These are phyloP conservation scores for Hippophae gyantsensis DNA, from an alignment of 306 rosid species.

Conservation along the genomic window DNA sequence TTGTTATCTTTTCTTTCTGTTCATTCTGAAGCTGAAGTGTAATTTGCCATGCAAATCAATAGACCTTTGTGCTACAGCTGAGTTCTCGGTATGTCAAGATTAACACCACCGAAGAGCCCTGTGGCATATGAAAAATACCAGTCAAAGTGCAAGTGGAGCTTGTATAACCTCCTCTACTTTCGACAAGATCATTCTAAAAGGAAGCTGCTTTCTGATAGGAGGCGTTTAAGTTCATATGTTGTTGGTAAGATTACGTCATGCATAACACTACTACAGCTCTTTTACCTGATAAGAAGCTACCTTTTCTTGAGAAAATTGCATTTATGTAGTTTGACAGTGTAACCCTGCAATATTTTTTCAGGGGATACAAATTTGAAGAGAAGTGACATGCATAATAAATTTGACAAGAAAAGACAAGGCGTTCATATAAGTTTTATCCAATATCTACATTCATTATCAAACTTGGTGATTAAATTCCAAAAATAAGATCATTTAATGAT, in stretches of 20 bases:
- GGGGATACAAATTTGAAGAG: constrained; percentile 30
- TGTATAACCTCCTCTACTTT: constrained; percentile 43
- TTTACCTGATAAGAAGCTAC: background rate
- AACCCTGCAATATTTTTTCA: constrained; percentile 16
- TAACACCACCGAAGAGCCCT: constrained; percentile 37
- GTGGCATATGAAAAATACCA: constrained; percentile 34
- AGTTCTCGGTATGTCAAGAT: constrained; percentile 39
- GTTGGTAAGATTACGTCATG: constrained; percentile 24
- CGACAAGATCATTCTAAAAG: constrained; percentile 29
- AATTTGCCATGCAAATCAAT: background rate
- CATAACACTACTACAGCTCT: background rate
- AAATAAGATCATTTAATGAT: background rate
- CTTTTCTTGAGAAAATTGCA: background rate
- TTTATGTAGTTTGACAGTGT: constrained; percentile 1
- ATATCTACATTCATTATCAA: background rate
- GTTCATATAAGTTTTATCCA: constrained; percentile 35
- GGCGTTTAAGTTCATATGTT: constrained; percentile 20
- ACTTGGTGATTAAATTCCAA: background rate
- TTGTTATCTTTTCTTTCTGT: background rate
- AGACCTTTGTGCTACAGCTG: background rate
- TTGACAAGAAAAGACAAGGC: constrained; percentile 28
- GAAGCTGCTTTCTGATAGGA: constrained; percentile 33
- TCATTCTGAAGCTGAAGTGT: constrained; percentile 10
- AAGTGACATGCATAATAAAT: constrained; percentile 20
- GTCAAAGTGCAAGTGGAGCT: constrained; percentile 43